A percentile compares a stretch with the other conserved stretches of the same genome.
phyloP scores from a whole-genome alignment of 164 flowering plant genomes.

The Vitis riparia region DNA sequence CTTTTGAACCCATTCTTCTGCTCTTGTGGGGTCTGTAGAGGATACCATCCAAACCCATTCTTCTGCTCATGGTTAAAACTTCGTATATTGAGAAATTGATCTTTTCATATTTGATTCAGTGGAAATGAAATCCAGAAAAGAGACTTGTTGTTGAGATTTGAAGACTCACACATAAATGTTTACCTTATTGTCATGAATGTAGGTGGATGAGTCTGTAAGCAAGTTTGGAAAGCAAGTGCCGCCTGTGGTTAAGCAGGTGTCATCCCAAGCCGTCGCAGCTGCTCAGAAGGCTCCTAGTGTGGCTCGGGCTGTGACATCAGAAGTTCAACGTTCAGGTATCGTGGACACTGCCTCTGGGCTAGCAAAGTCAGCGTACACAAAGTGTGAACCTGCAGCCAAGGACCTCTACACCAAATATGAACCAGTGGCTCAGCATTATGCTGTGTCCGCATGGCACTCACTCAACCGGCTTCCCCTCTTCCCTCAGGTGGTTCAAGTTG shows the following conservation, averaged over 20 bases:
- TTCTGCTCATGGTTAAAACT: background rate
- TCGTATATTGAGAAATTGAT: too few relatives aligned
- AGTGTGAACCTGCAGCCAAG: conserved; percentile 42
- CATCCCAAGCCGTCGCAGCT: conserved; percentile 32
- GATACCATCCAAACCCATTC: background rate
- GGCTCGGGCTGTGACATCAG: conserved; percentile 36
- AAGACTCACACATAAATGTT: background rate
- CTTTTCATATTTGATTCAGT: background rate
- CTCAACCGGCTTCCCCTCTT: conserved; percentile 44
- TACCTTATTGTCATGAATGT: background rate
- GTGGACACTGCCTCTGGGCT: conserved; percentile 30
- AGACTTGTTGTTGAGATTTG: background rate
- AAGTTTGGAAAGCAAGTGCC: conserved; percentile 32
- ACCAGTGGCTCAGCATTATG: conserved; percentile 40
- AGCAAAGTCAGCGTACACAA: conserved; percentile 33
- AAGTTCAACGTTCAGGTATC: conserved; percentile 28
- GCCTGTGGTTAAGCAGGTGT: conserved; percentile 31
- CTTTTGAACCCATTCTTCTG: background rate
- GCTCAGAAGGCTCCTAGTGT: conserved; percentile 37
- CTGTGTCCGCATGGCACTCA: conserved; percentile 38
- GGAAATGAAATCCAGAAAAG: background rate
- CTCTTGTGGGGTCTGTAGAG: too few relatives aligned
- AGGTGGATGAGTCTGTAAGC: conserved; percentile 41
- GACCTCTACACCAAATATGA: conserved; percentile 40
- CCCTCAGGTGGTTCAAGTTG: conserved; percentile 35